These are phyloP conservation scores for Pseudozyma pruni DNA, from an alignment of 1,284 basidiomycete genomes.

Conservation along the genomic window DNA sequence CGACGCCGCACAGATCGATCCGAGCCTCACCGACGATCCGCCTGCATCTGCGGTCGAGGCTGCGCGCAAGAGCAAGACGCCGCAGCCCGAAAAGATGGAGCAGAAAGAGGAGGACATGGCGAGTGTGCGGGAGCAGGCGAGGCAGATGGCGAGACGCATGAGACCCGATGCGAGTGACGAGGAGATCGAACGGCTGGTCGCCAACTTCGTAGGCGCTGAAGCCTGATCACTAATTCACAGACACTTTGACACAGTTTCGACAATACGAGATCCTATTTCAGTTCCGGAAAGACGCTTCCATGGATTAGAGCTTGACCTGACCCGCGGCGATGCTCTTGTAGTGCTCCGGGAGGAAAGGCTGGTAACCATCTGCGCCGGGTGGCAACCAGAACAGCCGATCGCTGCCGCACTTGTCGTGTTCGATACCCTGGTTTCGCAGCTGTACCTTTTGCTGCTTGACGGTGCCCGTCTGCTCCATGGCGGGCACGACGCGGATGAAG, in stretches of 20 bases:
- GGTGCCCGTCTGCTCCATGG: slow-evolving; percentile 63
- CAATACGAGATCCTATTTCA: too few relatives aligned
- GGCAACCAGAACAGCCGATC: slow-evolving; percentile 62
- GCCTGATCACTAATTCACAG: neutral
- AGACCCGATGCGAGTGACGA: slow-evolving; percentile 48
- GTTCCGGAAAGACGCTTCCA: neutral
- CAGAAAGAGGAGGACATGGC: slow-evolving; percentile 13
- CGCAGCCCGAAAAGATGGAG: slow-evolving; percentile 15
- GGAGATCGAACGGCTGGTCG: slow-evolving; percentile 50
- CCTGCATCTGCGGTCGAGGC: neutral
- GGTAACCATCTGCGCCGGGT: slow-evolving; percentile 49
- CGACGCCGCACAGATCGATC: slow-evolving; percentile 28
- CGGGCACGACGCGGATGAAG: slow-evolving; percentile 65
- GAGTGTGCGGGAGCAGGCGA: slow-evolving; percentile 31
- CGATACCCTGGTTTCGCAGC: slow-evolving; percentile 66
- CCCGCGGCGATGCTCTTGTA: slow-evolving; percentile 51
- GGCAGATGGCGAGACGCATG: slow-evolving; percentile 48
- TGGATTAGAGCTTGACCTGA: slow-evolving; percentile 48
- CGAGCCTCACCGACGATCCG: slow-evolving; percentile 9
- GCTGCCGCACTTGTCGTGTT: slow-evolving; percentile 54
- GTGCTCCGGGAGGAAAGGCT: slow-evolving; percentile 52
- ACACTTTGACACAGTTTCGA: too few relatives aligned
- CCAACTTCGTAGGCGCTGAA: slow-evolving; percentile 33
- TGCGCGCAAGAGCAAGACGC: slow-evolving; percentile 1
- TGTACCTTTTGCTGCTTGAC: slow-evolving; percentile 66